Base-by-base conservation (phyloP, 2,329 filamentous ascomycete species). In the Diaporthe vaccinii region DNA sequence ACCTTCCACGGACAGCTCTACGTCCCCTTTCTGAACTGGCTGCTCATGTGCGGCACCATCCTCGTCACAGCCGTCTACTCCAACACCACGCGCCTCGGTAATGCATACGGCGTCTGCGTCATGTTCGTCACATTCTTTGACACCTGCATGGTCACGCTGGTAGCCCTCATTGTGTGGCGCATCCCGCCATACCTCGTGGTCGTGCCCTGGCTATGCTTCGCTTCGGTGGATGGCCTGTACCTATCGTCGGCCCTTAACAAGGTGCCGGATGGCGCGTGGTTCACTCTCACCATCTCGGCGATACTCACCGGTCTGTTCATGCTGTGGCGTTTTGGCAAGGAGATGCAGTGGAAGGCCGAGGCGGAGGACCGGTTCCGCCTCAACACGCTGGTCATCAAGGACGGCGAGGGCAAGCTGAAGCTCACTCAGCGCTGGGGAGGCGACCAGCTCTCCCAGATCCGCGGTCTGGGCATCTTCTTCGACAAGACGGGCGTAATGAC, bases 241-340 rank as follows among this genome's bases (percentile, higher is more conserved):
- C 86, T 95, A 1, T 93, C 92, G 0, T 90, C 93, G 0, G 89
- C 92, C 0, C 84, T 95, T 1, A 91, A 87, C 53, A 95, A 95
- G 80, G 91, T 95, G 0, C 93, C 93, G 0, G 87, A 92, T 12
- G 93, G 93, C 1, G 93, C 92, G 4, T 95, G 93, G 93, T 94
- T 95, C 80, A 95, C 93, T 0, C 84, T 95, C 1, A 86, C 90
- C 0, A 85, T 95, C 9, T 89, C 92, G 0, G 84, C 86, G 4
- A 84, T 93, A 20, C 87, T 95, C 3, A 89, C 91, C 0, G 84
- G 82, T 57, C 83, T 94, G 59, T 93, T 95, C 80, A 86, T 94
- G 7, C 87, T 95, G 15, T 95, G 93, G 93, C 90, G 93, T 34
- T 95, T 91, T 79, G 93, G 93, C n/a, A 95, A 95, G 81, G 93